Percentiles rank a stretch among this genome's conserved stretches.
phyloP scores from a whole-genome alignment of 225 moss, liverwort and hornwort genomes.

The Lunularia cruciata region DNA sequence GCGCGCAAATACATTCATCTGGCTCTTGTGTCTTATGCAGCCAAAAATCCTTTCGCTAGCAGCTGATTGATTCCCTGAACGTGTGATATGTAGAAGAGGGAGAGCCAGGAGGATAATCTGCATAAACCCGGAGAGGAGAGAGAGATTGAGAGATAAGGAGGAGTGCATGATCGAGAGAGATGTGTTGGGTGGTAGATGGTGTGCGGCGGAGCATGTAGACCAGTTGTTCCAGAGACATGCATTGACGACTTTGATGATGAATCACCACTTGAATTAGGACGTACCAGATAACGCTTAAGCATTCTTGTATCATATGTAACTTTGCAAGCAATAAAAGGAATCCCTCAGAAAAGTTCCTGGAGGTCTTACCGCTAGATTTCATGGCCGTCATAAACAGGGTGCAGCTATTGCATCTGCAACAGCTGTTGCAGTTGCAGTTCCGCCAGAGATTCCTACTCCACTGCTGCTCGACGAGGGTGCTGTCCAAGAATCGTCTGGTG shows the following conservation, averaged over 20 bases:
- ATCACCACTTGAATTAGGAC: constrained; percentile 21
- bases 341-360: background rate
- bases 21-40: background rate
- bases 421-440: constrained; percentile 26
- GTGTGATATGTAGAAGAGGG: constrained; percentile 37
- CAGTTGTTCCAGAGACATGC: constrained; percentile 16
- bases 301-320: constrained; percentile 29
- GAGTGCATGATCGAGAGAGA: constrained; percentile 24
- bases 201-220: constrained; percentile 19
- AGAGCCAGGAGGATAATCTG: constrained; percentile 31
- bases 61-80: constrained; percentile 17
- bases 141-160: constrained; percentile 24
- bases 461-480: constrained; percentile 25
- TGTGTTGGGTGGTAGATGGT: constrained; percentile 28
- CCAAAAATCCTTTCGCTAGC: background rate
- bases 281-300: constrained; percentile 23
- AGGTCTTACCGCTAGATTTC: constrained; percentile 14
- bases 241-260: constrained; percentile 25
- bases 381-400: constrained; percentile 38
- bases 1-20: background rate
- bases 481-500: constrained; percentile 21
- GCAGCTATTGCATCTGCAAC: constrained; percentile 24
- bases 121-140: constrained; percentile 40
- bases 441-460: constrained; percentile 9
- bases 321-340: constrained; percentile 8